These are phyloP conservation scores for Coemansia sp. DNA, from an alignment of 192 early-diverging fungal genomes.

Conservation along the genomic window DNA sequence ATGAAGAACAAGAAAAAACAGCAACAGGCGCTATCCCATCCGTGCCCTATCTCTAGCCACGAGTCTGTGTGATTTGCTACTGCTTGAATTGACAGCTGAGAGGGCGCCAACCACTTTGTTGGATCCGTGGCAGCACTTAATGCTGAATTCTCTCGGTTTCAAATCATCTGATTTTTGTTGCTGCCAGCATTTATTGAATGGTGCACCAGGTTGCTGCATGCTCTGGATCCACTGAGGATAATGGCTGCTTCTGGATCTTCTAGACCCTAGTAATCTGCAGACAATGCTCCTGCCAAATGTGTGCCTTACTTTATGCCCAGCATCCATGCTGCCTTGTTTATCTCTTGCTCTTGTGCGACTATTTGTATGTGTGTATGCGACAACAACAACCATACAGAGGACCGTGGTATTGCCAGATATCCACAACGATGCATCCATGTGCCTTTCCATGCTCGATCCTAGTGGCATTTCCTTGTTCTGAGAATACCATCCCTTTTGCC, in stretches of 20 bases:
- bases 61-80: conserved; percentile 5
- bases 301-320: not conserved
- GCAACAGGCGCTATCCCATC: not conserved
- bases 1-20: not conserved
- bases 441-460: not conserved
- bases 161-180: not conserved
- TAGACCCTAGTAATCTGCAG: not conserved
- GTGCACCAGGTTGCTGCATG: not conserved
- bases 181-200: not conserved
- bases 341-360: not conserved
- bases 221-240: not conserved
- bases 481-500: not conserved
- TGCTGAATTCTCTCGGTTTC: not conserved
- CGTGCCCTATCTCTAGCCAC: not conserved
- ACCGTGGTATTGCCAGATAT: conserved; percentile 5
- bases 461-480: not conserved
- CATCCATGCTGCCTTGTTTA: not conserved
- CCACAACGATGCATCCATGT: not conserved
- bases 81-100: not conserved
- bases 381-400: not conserved
- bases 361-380: not conserved
- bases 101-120: not conserved
- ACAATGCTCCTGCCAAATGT: not conserved
- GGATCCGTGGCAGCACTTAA: not conserved
- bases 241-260: not conserved